phyloP scores from a whole-genome alignment of 345 rosid species.

The Boechera divaricarpa region DNA sequence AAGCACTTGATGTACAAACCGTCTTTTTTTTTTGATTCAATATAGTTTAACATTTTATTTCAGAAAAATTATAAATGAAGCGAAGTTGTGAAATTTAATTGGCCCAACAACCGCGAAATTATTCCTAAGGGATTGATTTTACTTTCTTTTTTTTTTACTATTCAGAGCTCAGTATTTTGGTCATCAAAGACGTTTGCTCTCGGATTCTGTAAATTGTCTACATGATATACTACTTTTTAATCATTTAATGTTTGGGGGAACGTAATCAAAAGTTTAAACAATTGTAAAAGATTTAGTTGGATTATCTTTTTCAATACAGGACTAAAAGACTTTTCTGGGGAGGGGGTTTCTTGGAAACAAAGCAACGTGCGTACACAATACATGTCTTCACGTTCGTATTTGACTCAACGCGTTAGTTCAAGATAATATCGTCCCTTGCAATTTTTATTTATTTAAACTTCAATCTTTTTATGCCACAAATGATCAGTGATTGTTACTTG shows the following conservation, averaged over 20 bases:
- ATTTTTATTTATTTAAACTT: not conserved
- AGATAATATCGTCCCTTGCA: not conserved
- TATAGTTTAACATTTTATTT: no score
- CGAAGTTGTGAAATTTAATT: no score
- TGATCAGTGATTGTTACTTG: no score
- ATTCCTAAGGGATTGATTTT: no score
- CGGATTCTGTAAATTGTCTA: no score
- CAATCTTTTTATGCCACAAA: no score
- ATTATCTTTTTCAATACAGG: constrained; percentile 30
- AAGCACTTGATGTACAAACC: no score
- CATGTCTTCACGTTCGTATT: constrained; percentile 32
- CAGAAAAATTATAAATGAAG: no score
- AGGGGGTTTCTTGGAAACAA: constrained; percentile 39
- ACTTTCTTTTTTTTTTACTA: not conserved
- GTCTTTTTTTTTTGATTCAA: no score
- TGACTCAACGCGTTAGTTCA: constrained; percentile 34
- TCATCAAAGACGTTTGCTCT: not conserved
- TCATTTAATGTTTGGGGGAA: constrained; percentile 6
- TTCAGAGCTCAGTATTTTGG: not conserved
- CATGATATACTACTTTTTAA: not conserved
- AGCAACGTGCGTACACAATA: constrained; percentile 42
- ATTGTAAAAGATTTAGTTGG: constrained; percentile 28
- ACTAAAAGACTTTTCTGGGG: constrained; percentile 9
- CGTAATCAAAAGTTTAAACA: not conserved
- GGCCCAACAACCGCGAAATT: no score